These are phyloP conservation scores for Leccinum truebloodii DNA, from an alignment of 768 basidiomycete species.

Conservation along the genomic window DNA sequence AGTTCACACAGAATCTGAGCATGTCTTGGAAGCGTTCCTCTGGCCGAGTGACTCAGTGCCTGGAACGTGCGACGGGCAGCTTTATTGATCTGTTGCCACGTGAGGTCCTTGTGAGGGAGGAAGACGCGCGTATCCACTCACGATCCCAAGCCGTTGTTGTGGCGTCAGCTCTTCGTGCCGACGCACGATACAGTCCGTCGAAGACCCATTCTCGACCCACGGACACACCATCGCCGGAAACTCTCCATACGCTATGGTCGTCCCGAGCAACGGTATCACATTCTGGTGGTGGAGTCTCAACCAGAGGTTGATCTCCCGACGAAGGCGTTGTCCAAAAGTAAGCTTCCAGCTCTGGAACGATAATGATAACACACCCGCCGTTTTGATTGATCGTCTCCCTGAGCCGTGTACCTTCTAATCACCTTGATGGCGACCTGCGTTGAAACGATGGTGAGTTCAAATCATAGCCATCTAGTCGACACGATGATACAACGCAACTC, in stretches of 20 bases:
- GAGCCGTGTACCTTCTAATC: constrained; percentile 21
- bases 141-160: constrained; percentile 16
- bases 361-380: constrained; percentile 7
- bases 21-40: too few species aligned
- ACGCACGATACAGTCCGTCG: constrained; percentile 26
- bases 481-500: constrained; percentile 3
- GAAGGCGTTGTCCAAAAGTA: constrained; percentile 16
- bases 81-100: too few species aligned
- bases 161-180: constrained; percentile 12
- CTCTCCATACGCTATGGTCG: constrained; percentile 28
- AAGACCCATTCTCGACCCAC: constrained; percentile 33
- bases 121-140: constrained; percentile 7
- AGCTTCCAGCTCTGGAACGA: background rate
- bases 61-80: too few species aligned
- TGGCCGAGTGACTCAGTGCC: too few species aligned
- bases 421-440: constrained; percentile 20
- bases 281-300: constrained; percentile 31
- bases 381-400: constrained; percentile 15
- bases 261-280: constrained; percentile 33
- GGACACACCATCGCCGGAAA: constrained; percentile 36
- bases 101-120: too few species aligned
- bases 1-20: too few species aligned
- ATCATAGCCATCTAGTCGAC: constrained; percentile 16
- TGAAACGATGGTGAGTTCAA: background rate
- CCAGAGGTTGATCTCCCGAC: constrained; percentile 35